These are phyloP conservation scores for Pyrenophora graminea DNA, from an alignment of 2,329 filamentous ascomycete species.

Conservation along the genomic window DNA sequence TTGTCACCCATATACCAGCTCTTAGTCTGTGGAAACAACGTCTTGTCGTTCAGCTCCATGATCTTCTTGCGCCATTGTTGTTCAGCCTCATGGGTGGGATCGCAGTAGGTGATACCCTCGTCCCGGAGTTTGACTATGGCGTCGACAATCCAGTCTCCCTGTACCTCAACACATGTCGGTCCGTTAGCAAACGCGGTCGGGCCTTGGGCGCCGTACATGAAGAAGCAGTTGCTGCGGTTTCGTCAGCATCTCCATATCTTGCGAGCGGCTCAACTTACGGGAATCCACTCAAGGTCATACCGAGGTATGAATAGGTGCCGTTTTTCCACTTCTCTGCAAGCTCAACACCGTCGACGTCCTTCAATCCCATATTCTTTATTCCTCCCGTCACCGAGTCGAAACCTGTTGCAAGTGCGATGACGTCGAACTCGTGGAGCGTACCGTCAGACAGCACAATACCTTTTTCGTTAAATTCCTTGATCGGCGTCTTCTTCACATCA, in stretches of 20 bases:
- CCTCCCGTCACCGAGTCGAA: slow-evolving; percentile 52
- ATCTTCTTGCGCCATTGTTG: slow-evolving; percentile 49
- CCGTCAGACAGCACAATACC: slow-evolving; percentile 50
- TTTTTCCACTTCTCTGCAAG: slow-evolving; percentile 49
- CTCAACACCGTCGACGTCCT: slow-evolving; percentile 44
- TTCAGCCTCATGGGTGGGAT: slow-evolving; percentile 49
- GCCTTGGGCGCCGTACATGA: slow-evolving; percentile 53
- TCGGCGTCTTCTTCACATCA: slow-evolving; percentile 50
- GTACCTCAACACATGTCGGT: slow-evolving; percentile 51
- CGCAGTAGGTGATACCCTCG: slow-evolving; percentile 47
- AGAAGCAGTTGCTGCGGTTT: slow-evolving; percentile 47
- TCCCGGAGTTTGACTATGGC: slow-evolving; percentile 46
- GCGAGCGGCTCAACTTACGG: slow-evolving; percentile 15
- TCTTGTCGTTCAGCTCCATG: slow-evolving; percentile 48
- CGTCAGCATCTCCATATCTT: background rate
- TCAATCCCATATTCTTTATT: slow-evolving; percentile 48
- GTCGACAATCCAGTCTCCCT: slow-evolving; percentile 53
- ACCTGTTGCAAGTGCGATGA: slow-evolving; percentile 52
- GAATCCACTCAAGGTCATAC: slow-evolving; percentile 48
- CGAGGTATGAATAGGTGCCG: slow-evolving; percentile 49
- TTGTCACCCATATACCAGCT: slow-evolving; percentile 54
- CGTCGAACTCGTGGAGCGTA: slow-evolving; percentile 49
- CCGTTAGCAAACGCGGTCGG: slow-evolving; percentile 55
- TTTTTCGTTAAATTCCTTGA: slow-evolving; percentile 45
- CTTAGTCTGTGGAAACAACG: slow-evolving; percentile 48